A percentile compares a stretch with the other conserved stretches of the same genome.
Conservation (phyloP, 2,329 filamentous ascomycete species). For the Aureobasidium namibiae region DNA sequence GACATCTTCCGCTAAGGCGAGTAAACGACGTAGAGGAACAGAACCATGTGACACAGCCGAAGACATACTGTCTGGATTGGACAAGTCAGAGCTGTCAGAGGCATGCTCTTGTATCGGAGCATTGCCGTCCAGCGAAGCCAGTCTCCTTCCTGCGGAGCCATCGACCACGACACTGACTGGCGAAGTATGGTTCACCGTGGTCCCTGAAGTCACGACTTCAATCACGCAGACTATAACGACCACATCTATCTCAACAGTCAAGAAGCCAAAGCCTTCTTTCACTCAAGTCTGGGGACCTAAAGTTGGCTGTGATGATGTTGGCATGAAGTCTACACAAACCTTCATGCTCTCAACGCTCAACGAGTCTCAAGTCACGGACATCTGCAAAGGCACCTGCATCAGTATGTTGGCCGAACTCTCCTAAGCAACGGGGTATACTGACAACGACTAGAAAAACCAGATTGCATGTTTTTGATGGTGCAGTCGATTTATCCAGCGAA, state of each 20-base stretch:
- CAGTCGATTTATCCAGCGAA: neutral
- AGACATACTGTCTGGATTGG: neutral
- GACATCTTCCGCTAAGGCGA: neutral
- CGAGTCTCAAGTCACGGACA: neutral
- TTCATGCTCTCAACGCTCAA: neutral
- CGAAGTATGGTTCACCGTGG: constrained; percentile 13
- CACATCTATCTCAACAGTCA: constrained; percentile 17
- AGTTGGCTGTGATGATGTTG: constrained; percentile 16
- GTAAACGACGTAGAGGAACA: neutral
- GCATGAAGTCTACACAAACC: neutral
- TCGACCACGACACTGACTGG: constrained; percentile 12
- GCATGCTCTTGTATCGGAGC: constrained; percentile 8
- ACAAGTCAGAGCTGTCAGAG: neutral
- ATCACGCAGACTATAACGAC: constrained; percentile 16
- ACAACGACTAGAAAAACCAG: neutral
- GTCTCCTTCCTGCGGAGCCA: neutral
- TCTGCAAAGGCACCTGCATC: neutral
- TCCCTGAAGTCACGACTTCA: constrained; percentile 6
- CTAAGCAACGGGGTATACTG: neutral
- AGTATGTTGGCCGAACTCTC: neutral
- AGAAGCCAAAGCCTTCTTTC: constrained; percentile 20
- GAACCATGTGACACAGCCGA: neutral
- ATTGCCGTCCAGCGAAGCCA: neutral
- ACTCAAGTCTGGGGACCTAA: constrained; percentile 20
- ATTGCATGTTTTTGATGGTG: neutral